Conservation (phyloP, 176 grass and related monocot species). For the Poa annua region DNA sequence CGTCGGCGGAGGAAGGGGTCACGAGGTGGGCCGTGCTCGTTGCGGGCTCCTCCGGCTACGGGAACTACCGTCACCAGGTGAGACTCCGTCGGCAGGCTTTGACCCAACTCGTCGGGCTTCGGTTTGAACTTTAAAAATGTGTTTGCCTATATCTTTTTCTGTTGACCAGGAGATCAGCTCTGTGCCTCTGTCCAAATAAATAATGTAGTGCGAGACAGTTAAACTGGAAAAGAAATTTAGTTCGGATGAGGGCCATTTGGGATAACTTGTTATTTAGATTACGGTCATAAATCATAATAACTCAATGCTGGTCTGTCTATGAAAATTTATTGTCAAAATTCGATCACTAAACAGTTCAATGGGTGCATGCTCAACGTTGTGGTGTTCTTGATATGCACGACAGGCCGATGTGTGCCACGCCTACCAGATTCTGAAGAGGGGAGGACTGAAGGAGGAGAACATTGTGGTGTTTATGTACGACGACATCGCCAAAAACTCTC, state of each 20-base stretch:
- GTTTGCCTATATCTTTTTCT: too few relatives aligned
- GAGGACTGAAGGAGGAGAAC: slow-evolving; percentile 80
- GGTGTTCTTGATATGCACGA: neutral
- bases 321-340: neutral
- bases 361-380: neutral
- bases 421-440: slow-evolving; percentile 70
- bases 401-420: slow-evolving; percentile 92
- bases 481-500: slow-evolving; percentile 65
- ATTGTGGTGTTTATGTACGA: slow-evolving; percentile 92
- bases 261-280: too few relatives aligned
- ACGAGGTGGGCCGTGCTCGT: slow-evolving; percentile 94
- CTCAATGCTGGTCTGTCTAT: neutral
- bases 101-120: too few relatives aligned
- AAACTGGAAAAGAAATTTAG: neutral
- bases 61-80: slow-evolving; percentile 94
- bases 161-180: too few relatives aligned
- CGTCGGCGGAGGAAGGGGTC: slow-evolving; percentile 21
- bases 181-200: neutral
- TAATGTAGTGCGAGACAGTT: neutral
- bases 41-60: slow-evolving; percentile 79
- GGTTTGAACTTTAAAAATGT: too few relatives aligned
- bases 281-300: neutral
- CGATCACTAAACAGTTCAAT: neutral
- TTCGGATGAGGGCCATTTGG: neutral
- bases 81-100: neutral